Conservation (phyloP, 192 early-diverging fungal species). For the Coemansia sp. region DNA sequence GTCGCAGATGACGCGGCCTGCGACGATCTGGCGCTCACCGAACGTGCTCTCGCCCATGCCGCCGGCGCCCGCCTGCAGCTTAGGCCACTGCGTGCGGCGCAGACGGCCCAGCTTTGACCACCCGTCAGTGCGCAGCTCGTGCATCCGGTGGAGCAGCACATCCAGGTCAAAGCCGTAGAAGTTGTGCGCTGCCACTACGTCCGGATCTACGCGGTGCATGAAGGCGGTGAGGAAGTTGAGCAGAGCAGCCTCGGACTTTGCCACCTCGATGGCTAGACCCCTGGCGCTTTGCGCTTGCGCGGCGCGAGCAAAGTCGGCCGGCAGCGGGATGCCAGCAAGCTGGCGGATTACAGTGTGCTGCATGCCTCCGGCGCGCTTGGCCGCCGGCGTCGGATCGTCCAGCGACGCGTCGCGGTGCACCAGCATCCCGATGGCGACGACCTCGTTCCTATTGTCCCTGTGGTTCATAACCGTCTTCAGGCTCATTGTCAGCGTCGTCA, state of each 20-base stretch:
- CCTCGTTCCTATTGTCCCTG: slow-evolving; percentile 83
- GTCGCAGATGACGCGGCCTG: slow-evolving; percentile 90
- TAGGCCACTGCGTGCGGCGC: slow-evolving; percentile 79
- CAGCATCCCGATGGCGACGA: slow-evolving; percentile 72
- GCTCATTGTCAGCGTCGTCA: slow-evolving; percentile 85
- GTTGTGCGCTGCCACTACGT: slow-evolving; percentile 95
- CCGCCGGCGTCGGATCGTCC: slow-evolving; percentile 57
- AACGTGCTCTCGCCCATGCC: slow-evolving; percentile 77
- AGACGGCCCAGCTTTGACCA: slow-evolving; percentile 92
- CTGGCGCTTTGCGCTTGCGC: slow-evolving; percentile 37
- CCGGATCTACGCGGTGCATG: slow-evolving; percentile 80
- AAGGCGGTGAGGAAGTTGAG: slow-evolving; percentile 74
- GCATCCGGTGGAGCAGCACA: slow-evolving; percentile 92
- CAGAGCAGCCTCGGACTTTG: slow-evolving; percentile 70
- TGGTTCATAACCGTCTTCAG: slow-evolving; percentile 82
- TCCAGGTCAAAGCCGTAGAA: slow-evolving; percentile 94
- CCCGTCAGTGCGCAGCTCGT: slow-evolving; percentile 65
- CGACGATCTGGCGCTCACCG: slow-evolving; percentile 71
- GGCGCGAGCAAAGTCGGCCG: slow-evolving; percentile 72
- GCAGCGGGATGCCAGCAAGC: slow-evolving; percentile 69
- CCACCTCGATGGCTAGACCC: slow-evolving; percentile 59
- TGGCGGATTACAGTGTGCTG: slow-evolving; percentile 76
- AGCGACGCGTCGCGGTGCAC: slow-evolving; percentile 69
- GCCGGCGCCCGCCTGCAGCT: slow-evolving; percentile 79
- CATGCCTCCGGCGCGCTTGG: slow-evolving; percentile 35